Percentiles rank a stretch among this genome's conserved stretches.
These are phyloP conservation scores for Fusarium graminum DNA, from an alignment of 2,329 filamentous ascomycete species.

Conservation along the genomic window DNA sequence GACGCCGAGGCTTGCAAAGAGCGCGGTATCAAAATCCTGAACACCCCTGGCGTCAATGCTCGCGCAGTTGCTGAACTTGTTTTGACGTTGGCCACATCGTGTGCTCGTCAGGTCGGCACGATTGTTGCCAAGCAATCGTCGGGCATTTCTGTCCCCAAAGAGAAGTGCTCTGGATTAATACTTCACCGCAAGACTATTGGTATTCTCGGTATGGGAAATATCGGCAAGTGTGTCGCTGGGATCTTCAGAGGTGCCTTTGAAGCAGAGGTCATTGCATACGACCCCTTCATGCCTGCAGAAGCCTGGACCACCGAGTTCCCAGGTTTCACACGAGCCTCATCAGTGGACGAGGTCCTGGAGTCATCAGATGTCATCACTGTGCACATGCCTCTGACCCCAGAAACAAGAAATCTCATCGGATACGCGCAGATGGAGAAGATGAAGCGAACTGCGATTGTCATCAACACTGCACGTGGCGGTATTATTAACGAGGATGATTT, in stretches of 20 bases:
- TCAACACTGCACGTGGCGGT: slow-evolving; percentile 57
- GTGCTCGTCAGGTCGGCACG: slow-evolving; percentile 51
- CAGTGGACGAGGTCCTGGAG: slow-evolving; percentile 52
- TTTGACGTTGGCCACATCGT: slow-evolving; percentile 53
- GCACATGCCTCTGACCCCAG: slow-evolving; percentile 54
- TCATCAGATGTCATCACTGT: slow-evolving; percentile 54
- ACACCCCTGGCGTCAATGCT: slow-evolving; percentile 62
- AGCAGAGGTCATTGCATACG: slow-evolving; percentile 53
- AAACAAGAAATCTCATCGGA: slow-evolving; percentile 52
- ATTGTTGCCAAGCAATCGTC: slow-evolving; percentile 51
- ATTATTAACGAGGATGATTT: slow-evolving; percentile 57
- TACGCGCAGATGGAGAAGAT: slow-evolving; percentile 52
- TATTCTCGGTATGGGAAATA: slow-evolving; percentile 57
- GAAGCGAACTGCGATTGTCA: slow-evolving; percentile 56
- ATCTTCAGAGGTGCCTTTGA: slow-evolving; percentile 56
- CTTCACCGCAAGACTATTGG: slow-evolving; percentile 54
- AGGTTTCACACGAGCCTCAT: slow-evolving; percentile 47
- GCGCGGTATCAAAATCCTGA: slow-evolving; percentile 59
- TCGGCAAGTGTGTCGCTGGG: slow-evolving; percentile 53
- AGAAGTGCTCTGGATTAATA: slow-evolving; percentile 57
- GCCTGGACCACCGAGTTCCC: slow-evolving; percentile 52
- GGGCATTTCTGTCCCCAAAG: slow-evolving; percentile 54
- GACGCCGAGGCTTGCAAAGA: slow-evolving; percentile 56
- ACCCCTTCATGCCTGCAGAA: slow-evolving; percentile 51
- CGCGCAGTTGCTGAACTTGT: slow-evolving; percentile 58